Conservation (phyloP, 176 grass and related monocot genomes). For the Oryza punctata region DNA sequence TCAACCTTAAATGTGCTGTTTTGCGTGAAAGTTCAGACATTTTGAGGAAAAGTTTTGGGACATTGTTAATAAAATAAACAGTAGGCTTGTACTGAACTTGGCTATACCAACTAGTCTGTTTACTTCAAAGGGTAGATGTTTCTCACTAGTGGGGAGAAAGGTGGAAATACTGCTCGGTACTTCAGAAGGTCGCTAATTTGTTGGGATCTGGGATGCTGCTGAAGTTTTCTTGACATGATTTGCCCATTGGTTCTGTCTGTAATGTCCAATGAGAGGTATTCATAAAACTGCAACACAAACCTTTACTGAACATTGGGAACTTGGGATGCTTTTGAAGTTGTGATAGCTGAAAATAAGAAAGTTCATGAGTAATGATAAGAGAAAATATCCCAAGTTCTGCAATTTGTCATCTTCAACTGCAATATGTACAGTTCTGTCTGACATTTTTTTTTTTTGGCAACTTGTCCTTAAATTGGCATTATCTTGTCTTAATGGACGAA, state of each 20-base stretch:
- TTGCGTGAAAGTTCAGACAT: not conserved
- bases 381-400: not conserved
- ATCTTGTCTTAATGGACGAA: constrained; percentile 18
- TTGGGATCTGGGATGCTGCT: not conserved
- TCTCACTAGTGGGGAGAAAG: not conserved
- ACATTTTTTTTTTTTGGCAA: not conserved
- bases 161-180: not conserved
- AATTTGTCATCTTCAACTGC: constrained; percentile 14
- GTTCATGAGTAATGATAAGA: not conserved
- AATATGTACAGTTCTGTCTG: not conserved
- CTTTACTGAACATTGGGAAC: too few species aligned
- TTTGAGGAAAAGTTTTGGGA: not conserved
- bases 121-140: not conserved
- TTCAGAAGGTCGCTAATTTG: not conserved
- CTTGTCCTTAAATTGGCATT: not conserved
- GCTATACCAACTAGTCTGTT: not conserved
- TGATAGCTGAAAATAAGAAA: constrained; percentile 4
- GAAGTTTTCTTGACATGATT: constrained; percentile 21
- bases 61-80: not conserved
- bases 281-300: constrained; percentile 18
- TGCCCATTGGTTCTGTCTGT: not conserved
- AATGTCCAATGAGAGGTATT: not conserved
- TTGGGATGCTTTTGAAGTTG: not conserved
- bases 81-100: not conserved
- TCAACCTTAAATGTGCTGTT: not conserved